Evolutionary conservation across 495 filamentous ascomycete species (phyloP).

Genomic region (Aspergillus avenaceus): DNA sequence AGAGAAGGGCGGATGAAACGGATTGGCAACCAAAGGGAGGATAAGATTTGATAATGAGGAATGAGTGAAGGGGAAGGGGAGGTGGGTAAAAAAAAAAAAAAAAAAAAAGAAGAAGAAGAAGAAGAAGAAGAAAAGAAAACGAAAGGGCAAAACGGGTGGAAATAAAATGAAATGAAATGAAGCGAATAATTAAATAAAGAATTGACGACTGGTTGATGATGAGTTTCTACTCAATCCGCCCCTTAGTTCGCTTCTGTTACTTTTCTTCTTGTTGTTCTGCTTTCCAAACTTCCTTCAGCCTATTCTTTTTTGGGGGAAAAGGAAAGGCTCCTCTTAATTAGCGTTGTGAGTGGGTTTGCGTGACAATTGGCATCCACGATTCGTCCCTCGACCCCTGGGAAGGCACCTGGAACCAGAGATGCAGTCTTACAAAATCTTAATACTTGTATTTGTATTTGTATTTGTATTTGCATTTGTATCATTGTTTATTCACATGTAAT

Average conservation of each 20-base stretch:
- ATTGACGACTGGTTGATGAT: conserved; percentile 2
- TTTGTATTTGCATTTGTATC: no score
- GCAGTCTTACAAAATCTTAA: background rate
- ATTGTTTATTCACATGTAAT: no score
- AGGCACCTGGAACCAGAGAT: conserved; percentile 19
- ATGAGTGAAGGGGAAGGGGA: no score
- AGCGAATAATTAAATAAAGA: no score
- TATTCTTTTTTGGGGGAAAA: background rate
- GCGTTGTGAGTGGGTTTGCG: conserved; percentile 8
- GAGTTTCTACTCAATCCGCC: conserved; percentile 1
- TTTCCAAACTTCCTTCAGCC: background rate
- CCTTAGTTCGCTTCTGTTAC: background rate
- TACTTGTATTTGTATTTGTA: background rate
- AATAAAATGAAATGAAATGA: conserved; percentile 14
- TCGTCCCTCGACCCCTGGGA: conserved; percentile 15
- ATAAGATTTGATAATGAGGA: conserved; percentile 4
- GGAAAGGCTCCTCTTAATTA: conserved; percentile 1
- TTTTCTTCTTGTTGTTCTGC: background rate
- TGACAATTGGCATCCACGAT: conserved; percentile 12
- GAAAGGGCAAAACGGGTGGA: conserved; percentile 11
- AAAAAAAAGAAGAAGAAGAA: conserved; percentile 1
- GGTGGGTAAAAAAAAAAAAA: no score
- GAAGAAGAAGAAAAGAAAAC: conserved; percentile 11
- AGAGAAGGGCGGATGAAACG: conserved; percentile 5
- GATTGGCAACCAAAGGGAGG: conserved; percentile 5